Conservation (phyloP, 768 basidiomycete species). For the Strobilomyces confusus region DNA sequence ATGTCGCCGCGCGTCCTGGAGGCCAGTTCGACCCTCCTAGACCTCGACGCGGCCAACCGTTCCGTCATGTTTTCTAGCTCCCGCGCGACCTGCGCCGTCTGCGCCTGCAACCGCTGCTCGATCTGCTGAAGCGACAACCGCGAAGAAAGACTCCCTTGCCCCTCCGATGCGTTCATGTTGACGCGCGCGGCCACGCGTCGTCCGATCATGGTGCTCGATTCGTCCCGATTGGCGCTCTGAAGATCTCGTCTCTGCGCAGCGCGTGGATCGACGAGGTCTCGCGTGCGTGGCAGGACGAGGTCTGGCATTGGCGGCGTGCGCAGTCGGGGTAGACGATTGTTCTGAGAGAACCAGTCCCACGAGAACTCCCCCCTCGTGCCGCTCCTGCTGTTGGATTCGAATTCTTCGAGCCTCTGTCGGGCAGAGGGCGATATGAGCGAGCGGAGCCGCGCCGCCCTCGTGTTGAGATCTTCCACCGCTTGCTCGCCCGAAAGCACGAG, state of each 20-base stretch:
- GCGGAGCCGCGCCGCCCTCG: slow-evolving; percentile 27
- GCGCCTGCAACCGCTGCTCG: slow-evolving; percentile 27
- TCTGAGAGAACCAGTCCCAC: slow-evolving; percentile 23
- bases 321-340: slow-evolving; percentile 16
- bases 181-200: slow-evolving; percentile 33
- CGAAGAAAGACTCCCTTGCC: slow-evolving; percentile 15
- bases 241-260: slow-evolving; percentile 17
- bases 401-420: slow-evolving; percentile 32
- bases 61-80: slow-evolving; percentile 32
- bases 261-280: slow-evolving; percentile 15
- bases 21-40: slow-evolving; percentile 24
- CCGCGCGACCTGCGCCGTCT: slow-evolving; percentile 31
- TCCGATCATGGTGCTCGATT: slow-evolving; percentile 33
- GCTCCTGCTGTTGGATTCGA: slow-evolving; percentile 19
- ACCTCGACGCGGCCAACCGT: slow-evolving; percentile 20
- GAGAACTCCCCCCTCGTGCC: slow-evolving; percentile 13
- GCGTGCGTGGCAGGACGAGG: slow-evolving; percentile 18
- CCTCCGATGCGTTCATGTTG: slow-evolving; percentile 17
- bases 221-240: slow-evolving; percentile 22
- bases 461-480: slow-evolving; percentile 25
- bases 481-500: slow-evolving; percentile 29
- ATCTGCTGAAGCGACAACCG: slow-evolving; percentile 23
- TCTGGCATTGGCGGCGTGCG: slow-evolving; percentile 32
- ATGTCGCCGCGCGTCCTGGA: slow-evolving; percentile 10
- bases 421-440: slow-evolving; percentile 28